phyloP scores from a whole-genome alignment of 2,329 filamentous ascomycete species.

The Arthrinium phaeospermum region DNA sequence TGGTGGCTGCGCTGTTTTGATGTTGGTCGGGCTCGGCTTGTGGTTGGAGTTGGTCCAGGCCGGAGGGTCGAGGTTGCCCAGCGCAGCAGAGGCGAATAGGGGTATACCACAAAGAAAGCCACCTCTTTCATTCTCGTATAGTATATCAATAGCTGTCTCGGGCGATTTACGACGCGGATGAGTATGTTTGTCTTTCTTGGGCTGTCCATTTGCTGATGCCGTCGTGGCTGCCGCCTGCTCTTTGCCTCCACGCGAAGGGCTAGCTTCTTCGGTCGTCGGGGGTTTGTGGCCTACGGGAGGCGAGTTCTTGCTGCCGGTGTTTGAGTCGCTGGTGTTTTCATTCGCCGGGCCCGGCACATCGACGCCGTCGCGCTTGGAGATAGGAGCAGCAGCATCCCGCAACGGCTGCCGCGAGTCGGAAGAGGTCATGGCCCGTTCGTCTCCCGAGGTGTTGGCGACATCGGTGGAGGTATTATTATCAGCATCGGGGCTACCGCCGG shows the following conservation, averaged over 20 bases:
- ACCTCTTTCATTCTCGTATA: conserved; percentile 96
- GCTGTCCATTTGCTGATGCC: conserved; percentile 20
- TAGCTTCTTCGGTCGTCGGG: conserved; percentile 34
- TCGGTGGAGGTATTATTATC: not conserved
- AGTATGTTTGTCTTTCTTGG: conserved; percentile 19
- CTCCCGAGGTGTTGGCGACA: conserved; percentile 21
- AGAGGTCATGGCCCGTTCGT: conserved; percentile 29
- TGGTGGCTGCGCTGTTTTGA: conserved; percentile 87
- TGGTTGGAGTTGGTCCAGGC: conserved; percentile 81
- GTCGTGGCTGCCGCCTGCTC: not conserved
- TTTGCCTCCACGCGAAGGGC: conserved; percentile 10
- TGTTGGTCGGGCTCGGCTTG: conserved; percentile 67
- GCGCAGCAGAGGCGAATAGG: conserved; percentile 84
- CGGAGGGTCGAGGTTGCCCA: conserved; percentile 84
- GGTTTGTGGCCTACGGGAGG: conserved; percentile 6
- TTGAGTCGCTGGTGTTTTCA: not conserved
- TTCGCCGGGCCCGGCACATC: not conserved
- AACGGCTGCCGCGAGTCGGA: conserved; percentile 33
- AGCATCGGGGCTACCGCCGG: conserved; percentile 21
- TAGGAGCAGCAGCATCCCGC: conserved; percentile 22
- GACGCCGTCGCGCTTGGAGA: not conserved
- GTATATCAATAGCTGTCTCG: conserved; percentile 75
- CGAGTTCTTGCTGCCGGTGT: not conserved
- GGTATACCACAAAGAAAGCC: conserved; percentile 87
- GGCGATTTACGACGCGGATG: conserved; percentile 34